Evolutionary conservation across 2,329 filamentous ascomycete species (phyloP), one percentile per base, ranked within the genome.

Genomic region (Paraphoma chrysanthemicola): DNA sequence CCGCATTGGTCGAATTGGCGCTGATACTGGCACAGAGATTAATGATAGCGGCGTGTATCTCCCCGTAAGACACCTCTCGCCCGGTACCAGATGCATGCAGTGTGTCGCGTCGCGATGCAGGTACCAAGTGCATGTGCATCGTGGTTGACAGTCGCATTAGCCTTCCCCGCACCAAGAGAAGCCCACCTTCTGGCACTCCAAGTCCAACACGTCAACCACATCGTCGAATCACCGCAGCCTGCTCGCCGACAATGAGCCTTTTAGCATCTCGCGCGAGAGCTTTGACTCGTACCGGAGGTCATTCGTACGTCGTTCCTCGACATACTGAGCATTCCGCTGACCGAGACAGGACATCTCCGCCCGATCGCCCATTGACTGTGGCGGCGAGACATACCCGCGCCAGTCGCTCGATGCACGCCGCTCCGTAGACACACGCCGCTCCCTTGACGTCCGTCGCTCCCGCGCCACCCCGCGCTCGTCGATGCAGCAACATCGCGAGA

Each of bases 231-330:
- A 87, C 72, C 81, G 86, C 54, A 87, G 85, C 72, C 86, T 90
- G 67, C 81, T 91, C 57, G 88, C 88, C 68, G 92, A 96, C 60
- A 93, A 93, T 67, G 94, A 98, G 74, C 93, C 90, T 12, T 98
- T 98, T 75, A 92, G 90, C 62, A 98, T 98, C 75, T 97, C 93
- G 38, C 87, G 94, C 70, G 95, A 98, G 79, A 97, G 93, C 1
- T 98, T 98, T 72, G 95, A 98, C 76, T 97, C 93, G 3, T 98
- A 98, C 79, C 86, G 95, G 62, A 88, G 95, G 70, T 97, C 93
- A 62, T 98, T 98, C 81, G 94, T 97, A 85, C 67, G 90, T 83
- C 33, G 39, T 54, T 2, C 43, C 38, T 41, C 33, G n/a, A 28
- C 8, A 16, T 29, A 23, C 7, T 36, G 39, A 45, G 36, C 43